Evolutionary conservation across 805 yeast species (phyloP).

Genomic region (Suhomyces tanzawaensis): DNA sequence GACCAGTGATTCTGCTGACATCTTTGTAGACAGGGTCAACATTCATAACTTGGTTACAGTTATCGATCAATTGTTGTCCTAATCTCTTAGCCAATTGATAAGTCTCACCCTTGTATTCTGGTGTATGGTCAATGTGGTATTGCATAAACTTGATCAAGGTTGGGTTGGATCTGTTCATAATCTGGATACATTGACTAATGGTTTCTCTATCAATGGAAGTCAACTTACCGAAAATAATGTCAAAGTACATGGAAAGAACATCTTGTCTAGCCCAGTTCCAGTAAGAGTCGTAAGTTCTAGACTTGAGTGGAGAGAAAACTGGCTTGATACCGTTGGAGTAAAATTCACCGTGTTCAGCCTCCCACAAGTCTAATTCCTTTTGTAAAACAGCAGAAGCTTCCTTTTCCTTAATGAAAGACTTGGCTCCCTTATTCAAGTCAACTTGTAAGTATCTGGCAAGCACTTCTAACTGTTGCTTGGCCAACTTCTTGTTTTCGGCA

Average conservation of each 20-base stretch:
- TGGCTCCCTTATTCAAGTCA: constrained; percentile 89
- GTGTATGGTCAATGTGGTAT: constrained; percentile 78
- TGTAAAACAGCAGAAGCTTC: constrained; percentile 82
- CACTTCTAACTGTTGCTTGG: constrained; percentile 81
- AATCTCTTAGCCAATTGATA: constrained; percentile 85
- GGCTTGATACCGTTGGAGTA: constrained; percentile 92
- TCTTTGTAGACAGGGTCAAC: constrained; percentile 93
- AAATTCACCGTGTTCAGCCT: constrained; percentile 80
- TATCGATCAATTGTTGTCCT: constrained; percentile 92
- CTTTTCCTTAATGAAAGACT: constrained; percentile 75
- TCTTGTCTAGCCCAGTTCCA: constrained; percentile 99
- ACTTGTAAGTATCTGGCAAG: constrained; percentile 92
- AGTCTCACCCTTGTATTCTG: constrained; percentile 84
- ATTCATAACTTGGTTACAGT: constrained; percentile 82
- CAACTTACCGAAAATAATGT: constrained; percentile 90
- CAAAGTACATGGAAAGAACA: constrained; percentile 87
- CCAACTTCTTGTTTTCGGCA: constrained; percentile 66
- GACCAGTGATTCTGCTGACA: constrained; percentile 91
- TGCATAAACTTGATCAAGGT: constrained; percentile 95
- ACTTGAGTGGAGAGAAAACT: constrained; percentile 85
- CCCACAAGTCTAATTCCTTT: constrained; percentile 87
- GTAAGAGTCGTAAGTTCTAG: constrained; percentile 93
- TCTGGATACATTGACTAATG: constrained; percentile 91
- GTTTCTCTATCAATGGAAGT: constrained; percentile 93
- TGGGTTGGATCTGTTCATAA: constrained; percentile 96